Evolutionary conservation across 192 early-diverging fungal species (phyloP).

Genomic region (Linnemannia zychae): DNA sequence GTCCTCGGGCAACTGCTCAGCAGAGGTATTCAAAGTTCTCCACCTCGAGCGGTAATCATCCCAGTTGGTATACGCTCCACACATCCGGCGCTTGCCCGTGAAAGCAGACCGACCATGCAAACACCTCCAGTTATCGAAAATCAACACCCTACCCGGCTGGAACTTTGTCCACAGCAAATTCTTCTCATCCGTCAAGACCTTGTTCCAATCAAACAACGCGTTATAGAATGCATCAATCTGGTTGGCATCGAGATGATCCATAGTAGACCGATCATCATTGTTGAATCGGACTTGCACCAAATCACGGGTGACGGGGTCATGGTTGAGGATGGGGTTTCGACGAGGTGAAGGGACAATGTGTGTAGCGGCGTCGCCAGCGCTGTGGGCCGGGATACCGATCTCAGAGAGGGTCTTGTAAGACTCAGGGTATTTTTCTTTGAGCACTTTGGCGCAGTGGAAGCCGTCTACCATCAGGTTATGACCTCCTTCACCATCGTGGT

Average conservation of each 20-base stretch:
- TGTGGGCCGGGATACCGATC: conserved; percentile 74
- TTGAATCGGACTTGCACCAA: conserved; percentile 86
- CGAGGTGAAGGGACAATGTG: conserved; percentile 73
- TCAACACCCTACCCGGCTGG: conserved; percentile 76
- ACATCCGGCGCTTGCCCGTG: conserved; percentile 77
- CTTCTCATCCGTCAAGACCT: conserved; percentile 62
- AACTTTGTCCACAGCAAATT: conserved; percentile 79
- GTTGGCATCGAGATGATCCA: conserved; percentile 60
- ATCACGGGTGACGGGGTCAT: conserved; percentile 62
- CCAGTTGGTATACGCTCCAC: conserved; percentile 78
- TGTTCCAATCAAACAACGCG: conserved; percentile 78
- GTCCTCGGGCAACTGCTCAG: conserved; percentile 27
- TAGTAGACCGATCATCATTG: conserved; percentile 82
- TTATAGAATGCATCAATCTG: conserved; percentile 76
- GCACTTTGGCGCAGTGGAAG: conserved; percentile 76
- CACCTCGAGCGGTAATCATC: conserved; percentile 76
- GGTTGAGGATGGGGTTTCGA: conserved; percentile 75
- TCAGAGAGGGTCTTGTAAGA: conserved; percentile 75
- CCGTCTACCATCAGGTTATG: conserved; percentile 85
- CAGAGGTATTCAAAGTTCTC: conserved; percentile 42
- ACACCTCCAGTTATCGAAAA: conserved; percentile 88
- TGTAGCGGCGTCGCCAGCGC: conserved; percentile 77
- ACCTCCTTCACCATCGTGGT: conserved; percentile 78
- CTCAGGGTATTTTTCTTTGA: conserved; percentile 67
- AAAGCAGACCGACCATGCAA: conserved; percentile 83